phyloP scores from a whole-genome alignment of 2,329 filamentous ascomycete species.

The Rhexocercosporidium sp. region DNA sequence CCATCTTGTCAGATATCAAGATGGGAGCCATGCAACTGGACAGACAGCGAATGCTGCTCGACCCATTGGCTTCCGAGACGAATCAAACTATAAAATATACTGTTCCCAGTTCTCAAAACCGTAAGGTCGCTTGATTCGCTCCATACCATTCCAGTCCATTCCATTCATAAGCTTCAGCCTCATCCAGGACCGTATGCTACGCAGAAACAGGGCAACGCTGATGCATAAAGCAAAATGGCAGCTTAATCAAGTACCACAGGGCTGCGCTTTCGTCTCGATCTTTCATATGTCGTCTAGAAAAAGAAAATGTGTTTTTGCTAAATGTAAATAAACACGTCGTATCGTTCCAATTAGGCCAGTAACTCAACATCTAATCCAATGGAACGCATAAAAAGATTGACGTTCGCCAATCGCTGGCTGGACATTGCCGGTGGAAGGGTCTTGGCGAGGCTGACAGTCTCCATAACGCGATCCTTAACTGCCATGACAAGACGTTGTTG shows the following conservation, averaged over 20 bases:
- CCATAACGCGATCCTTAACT: slow-evolving; percentile 97
- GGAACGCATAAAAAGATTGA: slow-evolving; percentile 97
- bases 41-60: background rate
- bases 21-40: slow-evolving; percentile 7
- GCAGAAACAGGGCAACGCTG: slow-evolving; percentile 34
- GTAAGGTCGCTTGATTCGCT: slow-evolving; percentile 2
- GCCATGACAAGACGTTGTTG: slow-evolving; percentile 93
- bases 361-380: slow-evolving; percentile 97
- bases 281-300: slow-evolving; percentile 31
- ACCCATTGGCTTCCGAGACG: background rate
- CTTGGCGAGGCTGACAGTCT: slow-evolving; percentile 88
- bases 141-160: slow-evolving; percentile 11
- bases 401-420: slow-evolving; percentile 81
- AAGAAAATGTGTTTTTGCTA: slow-evolving; percentile 32
- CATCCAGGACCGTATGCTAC: slow-evolving; percentile 27
- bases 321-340: slow-evolving; percentile 27
- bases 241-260: slow-evolving; percentile 30
- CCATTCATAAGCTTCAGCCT: slow-evolving; percentile 26
- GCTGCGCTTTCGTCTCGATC: slow-evolving; percentile 22
- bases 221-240: slow-evolving; percentile 31
- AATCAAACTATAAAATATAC: slow-evolving; percentile 18
- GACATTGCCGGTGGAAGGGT: slow-evolving; percentile 87
- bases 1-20: slow-evolving; percentile 14
- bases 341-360: slow-evolving; percentile 38
- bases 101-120: slow-evolving; percentile 4